Percentiles rank a stretch among this genome's conserved stretches.
Evolutionary conservation across 306 rosid genomes (phyloP).

Genomic region (Quercus parvula): DNA sequence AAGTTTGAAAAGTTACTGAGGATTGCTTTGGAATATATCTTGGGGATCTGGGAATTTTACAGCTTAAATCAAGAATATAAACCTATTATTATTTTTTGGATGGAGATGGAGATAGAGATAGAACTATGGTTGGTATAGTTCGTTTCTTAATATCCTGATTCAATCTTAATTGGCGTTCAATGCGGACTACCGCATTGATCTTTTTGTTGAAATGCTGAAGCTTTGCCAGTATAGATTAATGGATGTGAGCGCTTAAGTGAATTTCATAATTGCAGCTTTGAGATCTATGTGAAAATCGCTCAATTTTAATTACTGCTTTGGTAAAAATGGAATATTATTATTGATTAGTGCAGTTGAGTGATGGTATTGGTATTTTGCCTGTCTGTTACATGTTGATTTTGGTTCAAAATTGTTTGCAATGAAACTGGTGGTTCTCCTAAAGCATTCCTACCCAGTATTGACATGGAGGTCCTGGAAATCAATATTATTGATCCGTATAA

Average conservation of each 20-base stretch:
- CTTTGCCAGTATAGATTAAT: constrained; percentile 61
- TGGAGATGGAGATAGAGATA: constrained; percentile 3
- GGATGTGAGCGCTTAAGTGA: constrained; percentile 62
- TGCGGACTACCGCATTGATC: constrained; percentile 68
- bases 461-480: too few species aligned
- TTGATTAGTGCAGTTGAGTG: constrained; percentile 63
- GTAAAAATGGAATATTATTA: constrained; percentile 18
- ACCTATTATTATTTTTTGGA: neutral
- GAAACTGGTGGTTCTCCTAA: too few species aligned
- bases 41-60: too few species aligned
- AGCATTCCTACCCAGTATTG: too few species aligned
- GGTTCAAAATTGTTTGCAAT: too few species aligned
- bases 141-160: constrained; percentile 52
- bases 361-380: constrained; percentile 83
- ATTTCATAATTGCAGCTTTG: constrained; percentile 15
- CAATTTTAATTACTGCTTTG: constrained; percentile 8
- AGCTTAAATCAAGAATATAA: neutral
- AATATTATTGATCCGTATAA: too few species aligned
- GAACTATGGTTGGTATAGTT: constrained; percentile 11
- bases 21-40: neutral
- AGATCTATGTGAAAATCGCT: neutral
- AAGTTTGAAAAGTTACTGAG: neutral
- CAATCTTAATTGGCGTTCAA: constrained; percentile 65
- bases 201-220: constrained; percentile 74
- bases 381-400: constrained; percentile 41